Evolutionary conservation across 352 stramenopile species (phyloP), one percentile per base, ranked within the genome.

Genomic region (Phytophthora fragariae): DNA sequence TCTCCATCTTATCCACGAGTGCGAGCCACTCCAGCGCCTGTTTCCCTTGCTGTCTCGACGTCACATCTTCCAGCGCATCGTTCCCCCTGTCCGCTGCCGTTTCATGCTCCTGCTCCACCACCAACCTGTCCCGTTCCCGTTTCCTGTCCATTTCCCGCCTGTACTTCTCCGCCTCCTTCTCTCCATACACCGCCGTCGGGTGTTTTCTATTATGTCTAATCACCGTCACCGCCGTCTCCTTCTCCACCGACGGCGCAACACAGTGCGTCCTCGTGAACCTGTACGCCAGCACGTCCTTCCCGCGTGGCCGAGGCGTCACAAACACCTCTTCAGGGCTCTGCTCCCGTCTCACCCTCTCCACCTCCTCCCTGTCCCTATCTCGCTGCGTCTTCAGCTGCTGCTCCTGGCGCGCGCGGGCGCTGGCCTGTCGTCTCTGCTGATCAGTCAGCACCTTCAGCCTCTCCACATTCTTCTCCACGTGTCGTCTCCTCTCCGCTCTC

Each of bases 241-340:
- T 9, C 11, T 19, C 5, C 4, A 44, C 17, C 33, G 75, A 37
- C 17, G 77, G 5, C 52, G 41, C 49, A 3, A 84, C 47, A 65
- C 81, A 89, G 55, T 92, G 84, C 15, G 79, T 77, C 10, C 85
- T 79, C 27, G 82, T 89, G 62, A 85, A 88, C 44, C 81, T 77
- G 47, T 92, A 94, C 46, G 81, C 72, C 33, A 64, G 60, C 7
- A 88, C 76, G 46, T 92, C 87, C 11, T 85, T 81, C 21, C 57
- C 19, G 19, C 69, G 67, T 11, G 80, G 75, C 1, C 78, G 64
- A 17, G 79, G 66, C 35, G 71, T 85, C 37, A 79, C 74, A 44
- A 91, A 68, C 54, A 89, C 80, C 55, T 92, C 77, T 62, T 80
- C 63, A 1, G 77, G 68, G 3, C 59, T 68, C 33, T 81, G 70